These are phyloP conservation scores for Lanmaoa rubissima DNA, from an alignment of 768 basidiomycete species.

Conservation along the genomic window DNA sequence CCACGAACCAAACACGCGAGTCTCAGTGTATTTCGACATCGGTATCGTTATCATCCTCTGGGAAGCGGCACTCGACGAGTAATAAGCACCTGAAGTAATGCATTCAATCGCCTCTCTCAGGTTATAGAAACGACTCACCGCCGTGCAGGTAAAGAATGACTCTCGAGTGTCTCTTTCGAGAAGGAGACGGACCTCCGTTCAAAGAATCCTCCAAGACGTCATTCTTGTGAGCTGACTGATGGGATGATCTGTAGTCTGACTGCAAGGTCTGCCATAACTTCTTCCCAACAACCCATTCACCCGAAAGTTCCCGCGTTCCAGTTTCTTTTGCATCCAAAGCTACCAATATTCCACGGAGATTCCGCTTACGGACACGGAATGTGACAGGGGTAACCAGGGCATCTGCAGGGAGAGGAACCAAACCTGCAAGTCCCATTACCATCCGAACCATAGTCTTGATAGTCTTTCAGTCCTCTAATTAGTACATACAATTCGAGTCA, in stretches of 20 bases:
- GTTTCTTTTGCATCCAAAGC: slow-evolving; percentile 72
- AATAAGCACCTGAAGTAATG: slow-evolving; percentile 73
- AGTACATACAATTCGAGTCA: not conserved
- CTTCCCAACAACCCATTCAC: slow-evolving; percentile 97
- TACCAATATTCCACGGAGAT: slow-evolving; percentile 76
- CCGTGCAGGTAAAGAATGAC: slow-evolving; percentile 95
- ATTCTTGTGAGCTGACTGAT: slow-evolving; percentile 23
- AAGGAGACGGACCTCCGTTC: slow-evolving; percentile 10
- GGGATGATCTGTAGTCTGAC: slow-evolving; percentile 67
- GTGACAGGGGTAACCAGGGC: slow-evolving; percentile 94
- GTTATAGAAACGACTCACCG: slow-evolving; percentile 45
- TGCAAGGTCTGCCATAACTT: slow-evolving; percentile 87
- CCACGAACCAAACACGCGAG: slow-evolving; percentile 79
- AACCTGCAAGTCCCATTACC: slow-evolving; percentile 75
- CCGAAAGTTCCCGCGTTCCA: slow-evolving; percentile 78
- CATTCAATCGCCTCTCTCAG: slow-evolving; percentile 4
- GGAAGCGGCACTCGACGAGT: slow-evolving; percentile 85
- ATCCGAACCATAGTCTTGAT: slow-evolving; percentile 48
- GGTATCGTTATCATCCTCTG: slow-evolving; percentile 90
- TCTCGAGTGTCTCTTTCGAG: slow-evolving; percentile 57
- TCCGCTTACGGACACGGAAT: slow-evolving; percentile 72
- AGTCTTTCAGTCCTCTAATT: not conserved
- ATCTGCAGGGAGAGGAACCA: slow-evolving; percentile 86
- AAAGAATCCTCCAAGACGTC: slow-evolving; percentile 16
- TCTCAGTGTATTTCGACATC: slow-evolving; percentile 82